Conservation (phyloP, 2,329 filamentous ascomycete species). For the Fusarium devonianum region DNA sequence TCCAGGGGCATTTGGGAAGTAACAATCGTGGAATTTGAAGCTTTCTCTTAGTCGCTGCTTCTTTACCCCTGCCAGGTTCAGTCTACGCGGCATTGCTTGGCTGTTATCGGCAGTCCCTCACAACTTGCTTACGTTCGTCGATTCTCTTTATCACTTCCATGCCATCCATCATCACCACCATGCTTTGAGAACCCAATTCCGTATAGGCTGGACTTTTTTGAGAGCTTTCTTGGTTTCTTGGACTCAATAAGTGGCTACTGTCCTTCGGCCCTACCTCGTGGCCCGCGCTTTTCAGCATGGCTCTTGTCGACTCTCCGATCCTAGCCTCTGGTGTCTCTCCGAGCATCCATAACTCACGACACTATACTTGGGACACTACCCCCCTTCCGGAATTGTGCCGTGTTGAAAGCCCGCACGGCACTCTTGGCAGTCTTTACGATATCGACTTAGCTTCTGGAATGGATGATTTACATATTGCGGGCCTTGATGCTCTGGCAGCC, state of each 20-base stretch:
- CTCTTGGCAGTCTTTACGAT: conserved; percentile 39
- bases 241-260: conserved; percentile 46
- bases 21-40: background rate
- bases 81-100: background rate
- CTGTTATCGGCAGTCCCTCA: background rate
- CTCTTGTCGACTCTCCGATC: conserved; percentile 43
- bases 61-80: conserved; percentile 6
- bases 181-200: conserved; percentile 48
- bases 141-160: conserved; percentile 37
- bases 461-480: conserved; percentile 38
- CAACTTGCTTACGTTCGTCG: conserved; percentile 4
- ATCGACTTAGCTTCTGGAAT: conserved; percentile 43
- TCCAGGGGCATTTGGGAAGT: conserved; percentile 10
- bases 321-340: conserved; percentile 46
- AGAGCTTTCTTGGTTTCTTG: conserved; percentile 55
- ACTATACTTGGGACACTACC: conserved; percentile 49
- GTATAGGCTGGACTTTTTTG: conserved; percentile 36
- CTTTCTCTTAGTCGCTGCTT: conserved; percentile 3
- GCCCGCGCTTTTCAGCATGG: conserved; percentile 45
- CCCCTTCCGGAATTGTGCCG: conserved; percentile 16
- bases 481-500: conserved; percentile 47
- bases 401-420: conserved; percentile 1
- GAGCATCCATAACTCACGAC: conserved; percentile 50
- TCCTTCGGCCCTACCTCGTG: conserved; percentile 45
- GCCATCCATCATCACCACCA: conserved; percentile 45